These are phyloP conservation scores for Irpex sp. DNA, from an alignment of 1,284 basidiomycete species.

Conservation along the genomic window DNA sequence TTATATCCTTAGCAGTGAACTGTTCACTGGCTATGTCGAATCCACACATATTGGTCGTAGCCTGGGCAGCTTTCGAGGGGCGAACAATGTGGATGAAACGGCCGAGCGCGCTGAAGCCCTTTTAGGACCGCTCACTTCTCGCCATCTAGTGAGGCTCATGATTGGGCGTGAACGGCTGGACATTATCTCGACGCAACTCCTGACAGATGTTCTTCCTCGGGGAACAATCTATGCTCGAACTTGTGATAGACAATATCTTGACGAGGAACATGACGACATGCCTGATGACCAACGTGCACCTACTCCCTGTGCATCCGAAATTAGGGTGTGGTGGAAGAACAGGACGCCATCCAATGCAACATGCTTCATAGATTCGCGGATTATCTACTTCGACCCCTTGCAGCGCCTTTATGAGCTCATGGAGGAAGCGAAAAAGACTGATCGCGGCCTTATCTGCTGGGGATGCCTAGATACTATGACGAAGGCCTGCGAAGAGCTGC, in stretches of 20 bases:
- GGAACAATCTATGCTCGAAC: no score
- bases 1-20: background rate
- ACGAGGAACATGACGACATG: background rate
- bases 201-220: background rate
- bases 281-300: background rate
- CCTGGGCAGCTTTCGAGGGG: background rate
- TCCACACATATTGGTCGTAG: background rate
- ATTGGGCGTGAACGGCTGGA: background rate
- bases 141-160: background rate
- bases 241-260: no score
- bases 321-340: background rate
- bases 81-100: background rate
- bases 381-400: background rate
- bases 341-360: background rate
- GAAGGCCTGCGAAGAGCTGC: background rate
- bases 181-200: background rate
- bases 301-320: background rate
- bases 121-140: background rate
- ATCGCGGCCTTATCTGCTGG: background rate
- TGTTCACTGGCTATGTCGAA: background rate
- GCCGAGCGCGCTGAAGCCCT: background rate
- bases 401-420: no score
- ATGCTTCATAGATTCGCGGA: background rate
- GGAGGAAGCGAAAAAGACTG: no score
- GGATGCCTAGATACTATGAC: background rate